Conservation (phyloP, 2,329 filamentous ascomycete genomes). For the Fusarium gaditjirri region DNA sequence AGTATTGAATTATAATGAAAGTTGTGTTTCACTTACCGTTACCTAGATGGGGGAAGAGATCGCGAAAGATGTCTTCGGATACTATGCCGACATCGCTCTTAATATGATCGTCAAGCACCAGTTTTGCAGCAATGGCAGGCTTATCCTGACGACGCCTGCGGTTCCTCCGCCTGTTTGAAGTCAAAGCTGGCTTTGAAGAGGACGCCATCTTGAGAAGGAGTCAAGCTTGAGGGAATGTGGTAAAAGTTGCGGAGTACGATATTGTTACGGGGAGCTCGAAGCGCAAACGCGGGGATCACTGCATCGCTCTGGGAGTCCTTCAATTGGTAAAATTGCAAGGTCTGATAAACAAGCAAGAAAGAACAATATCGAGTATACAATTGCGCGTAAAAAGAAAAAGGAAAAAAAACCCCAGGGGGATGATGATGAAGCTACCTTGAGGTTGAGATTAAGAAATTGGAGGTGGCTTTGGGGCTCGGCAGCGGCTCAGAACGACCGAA, state of each 20-base stretch:
- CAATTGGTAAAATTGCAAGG: background rate
- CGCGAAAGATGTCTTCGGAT: constrained; percentile 85
- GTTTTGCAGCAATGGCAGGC: constrained; percentile 78
- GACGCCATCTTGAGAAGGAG: constrained; percentile 44
- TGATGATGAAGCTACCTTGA: constrained; percentile 10
- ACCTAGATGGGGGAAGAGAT: constrained; percentile 76
- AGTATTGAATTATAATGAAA: background rate
- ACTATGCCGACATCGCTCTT: constrained; percentile 87
- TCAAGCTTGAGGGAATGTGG: background rate
- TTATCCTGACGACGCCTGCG: constrained; percentile 73
- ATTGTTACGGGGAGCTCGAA: constrained; percentile 18
- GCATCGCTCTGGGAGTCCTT: constrained; percentile 23
- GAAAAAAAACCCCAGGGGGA: constrained; percentile 7
- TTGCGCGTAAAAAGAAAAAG: constrained; percentile 3
- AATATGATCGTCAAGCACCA: constrained; percentile 86
- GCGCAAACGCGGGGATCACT: constrained; percentile 33
- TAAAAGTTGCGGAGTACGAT: constrained; percentile 16
- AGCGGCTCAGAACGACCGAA: constrained; percentile 38
- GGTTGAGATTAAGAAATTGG: constrained; percentile 28
- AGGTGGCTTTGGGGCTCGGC: constrained; percentile 30
- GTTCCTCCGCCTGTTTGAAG: constrained; percentile 53
- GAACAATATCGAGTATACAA: constrained; percentile 2
- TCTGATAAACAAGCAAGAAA: background rate
- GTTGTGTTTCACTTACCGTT: constrained; percentile 56
- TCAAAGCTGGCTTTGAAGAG: constrained; percentile 41